Percentiles rank a stretch among this genome's conserved stretches.
phyloP scores from a whole-genome alignment of 805 yeast species.

The Tetrapisispora namnaoensis region DNA sequence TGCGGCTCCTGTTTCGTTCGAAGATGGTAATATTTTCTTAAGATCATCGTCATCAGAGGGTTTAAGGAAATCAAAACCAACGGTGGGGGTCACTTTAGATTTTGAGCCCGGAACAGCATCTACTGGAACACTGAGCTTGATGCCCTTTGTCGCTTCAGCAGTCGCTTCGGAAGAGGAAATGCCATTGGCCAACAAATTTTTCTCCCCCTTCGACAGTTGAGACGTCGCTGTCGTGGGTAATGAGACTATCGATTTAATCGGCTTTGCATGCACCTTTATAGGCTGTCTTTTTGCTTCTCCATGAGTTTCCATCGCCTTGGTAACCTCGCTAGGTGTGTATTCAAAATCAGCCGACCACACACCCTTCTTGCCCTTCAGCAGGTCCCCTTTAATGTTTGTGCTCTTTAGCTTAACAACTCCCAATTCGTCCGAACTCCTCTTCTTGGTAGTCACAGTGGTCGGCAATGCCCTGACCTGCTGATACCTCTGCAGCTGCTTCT shows the following conservation, averaged over 20 bases:
- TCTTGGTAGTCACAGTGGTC: neutral
- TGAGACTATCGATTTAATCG: neutral
- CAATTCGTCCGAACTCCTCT: neutral
- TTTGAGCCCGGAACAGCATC: neutral
- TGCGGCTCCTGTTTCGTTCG: neutral
- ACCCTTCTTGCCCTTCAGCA: slow-evolving; percentile 1
- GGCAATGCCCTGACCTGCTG: neutral
- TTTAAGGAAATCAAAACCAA: slow-evolving; percentile 27
- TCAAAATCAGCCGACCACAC: slow-evolving; percentile 26
- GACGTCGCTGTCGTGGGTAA: neutral
- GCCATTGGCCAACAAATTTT: neutral
- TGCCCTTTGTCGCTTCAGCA: too few relatives aligned
- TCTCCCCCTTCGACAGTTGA: neutral
- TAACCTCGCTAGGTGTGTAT: slow-evolving; percentile 16
- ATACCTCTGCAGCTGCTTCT: slow-evolving; percentile 13
- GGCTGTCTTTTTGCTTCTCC: too few relatives aligned
- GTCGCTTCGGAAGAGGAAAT: neutral
- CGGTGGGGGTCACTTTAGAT: slow-evolving; percentile 18
- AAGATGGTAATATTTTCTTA: neutral
- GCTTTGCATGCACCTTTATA: neutral
- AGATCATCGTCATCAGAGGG: neutral
- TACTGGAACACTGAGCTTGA: neutral
- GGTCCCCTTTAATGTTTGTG: too few relatives aligned
- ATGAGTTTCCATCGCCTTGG: neutral
- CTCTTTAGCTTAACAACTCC: neutral